Evolutionary conservation across 768 basidiomycete species (phyloP).

Genomic region (Suillus clintonianus): DNA sequence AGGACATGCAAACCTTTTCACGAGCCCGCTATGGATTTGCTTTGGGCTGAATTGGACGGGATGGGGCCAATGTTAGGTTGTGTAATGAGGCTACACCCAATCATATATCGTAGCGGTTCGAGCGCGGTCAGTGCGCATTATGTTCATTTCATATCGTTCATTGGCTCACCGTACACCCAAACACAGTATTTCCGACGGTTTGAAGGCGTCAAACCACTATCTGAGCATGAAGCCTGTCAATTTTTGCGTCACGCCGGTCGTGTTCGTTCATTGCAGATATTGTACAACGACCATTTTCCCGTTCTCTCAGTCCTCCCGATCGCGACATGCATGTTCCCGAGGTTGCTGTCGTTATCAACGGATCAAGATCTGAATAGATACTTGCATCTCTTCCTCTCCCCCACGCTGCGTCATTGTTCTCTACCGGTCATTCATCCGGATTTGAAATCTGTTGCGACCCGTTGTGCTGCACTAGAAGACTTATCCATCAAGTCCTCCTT

Average conservation of each 20-base stretch:
- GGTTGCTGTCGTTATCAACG: not conserved
- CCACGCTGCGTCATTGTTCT: not conserved
- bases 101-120: not conserved
- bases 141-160: not conserved
- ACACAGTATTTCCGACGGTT: not conserved
- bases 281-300: not conserved
- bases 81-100: not conserved
- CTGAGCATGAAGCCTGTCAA: not conserved
- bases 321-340: not conserved
- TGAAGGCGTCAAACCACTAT: not conserved
- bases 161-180: not conserved
- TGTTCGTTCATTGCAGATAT: not conserved
- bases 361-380: not conserved
- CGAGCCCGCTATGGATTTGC: not conserved
- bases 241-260: not conserved
- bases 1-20: conserved; percentile 4
- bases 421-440: not conserved
- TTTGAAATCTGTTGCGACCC: not conserved
- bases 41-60: not conserved
- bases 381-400: not conserved
- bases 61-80: not conserved
- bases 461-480: not conserved
- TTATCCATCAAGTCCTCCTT: not conserved
- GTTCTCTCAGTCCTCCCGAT: not conserved
- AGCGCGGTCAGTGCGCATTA: not conserved